phyloP scores from a whole-genome alignment of 257 asterid genomes.

The Coffea canephora region DNA sequence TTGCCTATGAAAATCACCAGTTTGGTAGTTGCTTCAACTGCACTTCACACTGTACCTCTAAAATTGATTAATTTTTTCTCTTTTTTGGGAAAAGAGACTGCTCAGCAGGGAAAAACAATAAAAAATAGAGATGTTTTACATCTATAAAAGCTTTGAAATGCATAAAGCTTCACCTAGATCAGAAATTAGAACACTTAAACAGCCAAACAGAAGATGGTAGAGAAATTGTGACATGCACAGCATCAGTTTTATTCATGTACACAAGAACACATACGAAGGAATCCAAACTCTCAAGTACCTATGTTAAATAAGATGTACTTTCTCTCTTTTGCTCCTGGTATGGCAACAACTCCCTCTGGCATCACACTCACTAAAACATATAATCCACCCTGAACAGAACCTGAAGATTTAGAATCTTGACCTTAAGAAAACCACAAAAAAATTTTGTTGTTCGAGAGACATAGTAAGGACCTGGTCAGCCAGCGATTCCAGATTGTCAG shows the following conservation, averaged over 20 bases:
- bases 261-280: not conserved
- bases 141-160: not conserved
- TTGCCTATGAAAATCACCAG: not conserved
- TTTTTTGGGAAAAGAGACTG: not conserved
- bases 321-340: constrained; percentile 59
- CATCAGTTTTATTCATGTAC: not conserved
- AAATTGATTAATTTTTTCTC: not conserved
- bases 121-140: not conserved
- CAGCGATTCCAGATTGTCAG: constrained; percentile 31
- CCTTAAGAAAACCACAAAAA: not conserved
- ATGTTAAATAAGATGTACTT: constrained; percentile 53
- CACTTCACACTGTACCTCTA: not conserved
- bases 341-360: constrained; percentile 80
- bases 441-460: not conserved
- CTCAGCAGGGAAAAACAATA: not conserved
- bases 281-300: constrained; percentile 36
- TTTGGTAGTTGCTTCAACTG: not conserved
- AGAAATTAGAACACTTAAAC: not conserved
- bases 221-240: not conserved
- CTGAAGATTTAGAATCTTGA: not conserved
- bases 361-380: constrained; percentile 59
- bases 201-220: not conserved
- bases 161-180: not conserved
- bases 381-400: constrained; percentile 43
- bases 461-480: constrained; percentile 39